phyloP scores from a whole-genome alignment of 2,329 filamentous ascomycete genomes.

The Gliomastix tumulicola region DNA sequence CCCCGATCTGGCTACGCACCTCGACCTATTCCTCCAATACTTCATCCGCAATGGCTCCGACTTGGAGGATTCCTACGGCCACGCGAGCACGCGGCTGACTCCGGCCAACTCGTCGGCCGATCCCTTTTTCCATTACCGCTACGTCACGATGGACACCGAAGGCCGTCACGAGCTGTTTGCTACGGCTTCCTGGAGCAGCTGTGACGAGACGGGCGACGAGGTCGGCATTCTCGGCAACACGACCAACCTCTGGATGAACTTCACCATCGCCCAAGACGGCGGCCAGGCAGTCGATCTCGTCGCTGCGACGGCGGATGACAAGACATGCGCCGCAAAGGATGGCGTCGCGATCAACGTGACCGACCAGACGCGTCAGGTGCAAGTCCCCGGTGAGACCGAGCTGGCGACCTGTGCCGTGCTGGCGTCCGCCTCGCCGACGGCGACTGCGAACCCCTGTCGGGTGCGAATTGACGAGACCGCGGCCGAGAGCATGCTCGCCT shows the following conservation, averaged over 20 bases:
- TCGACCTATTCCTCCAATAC: no score
- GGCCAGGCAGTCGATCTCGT: slow-evolving; percentile 7
- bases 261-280: neutral
- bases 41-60: no score
- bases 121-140: no score
- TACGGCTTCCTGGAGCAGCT: neutral
- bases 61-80: no score
- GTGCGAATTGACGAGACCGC: slow-evolving; percentile 8
- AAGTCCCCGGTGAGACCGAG: neutral
- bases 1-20: slow-evolving; percentile 3
- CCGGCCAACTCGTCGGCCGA: no score
- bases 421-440: slow-evolving; percentile 3
- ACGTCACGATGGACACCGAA: no score
- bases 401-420: slow-evolving; percentile 6
- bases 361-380: neutral
- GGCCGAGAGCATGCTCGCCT: slow-evolving; percentile 8
- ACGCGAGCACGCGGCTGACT: no score
- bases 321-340: no score
- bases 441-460: slow-evolving; percentile 8
- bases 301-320: slow-evolving; percentile 4
- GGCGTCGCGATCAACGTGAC: slow-evolving; percentile 7
- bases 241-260: no score
- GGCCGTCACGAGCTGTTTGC: slow-evolving; percentile 3
- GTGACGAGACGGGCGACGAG: slow-evolving; percentile 1
- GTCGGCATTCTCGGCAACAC: neutral